These are phyloP conservation scores for Pelargonium citronellum DNA, from an alignment of 441 rosid species.

Conservation along the genomic window DNA sequence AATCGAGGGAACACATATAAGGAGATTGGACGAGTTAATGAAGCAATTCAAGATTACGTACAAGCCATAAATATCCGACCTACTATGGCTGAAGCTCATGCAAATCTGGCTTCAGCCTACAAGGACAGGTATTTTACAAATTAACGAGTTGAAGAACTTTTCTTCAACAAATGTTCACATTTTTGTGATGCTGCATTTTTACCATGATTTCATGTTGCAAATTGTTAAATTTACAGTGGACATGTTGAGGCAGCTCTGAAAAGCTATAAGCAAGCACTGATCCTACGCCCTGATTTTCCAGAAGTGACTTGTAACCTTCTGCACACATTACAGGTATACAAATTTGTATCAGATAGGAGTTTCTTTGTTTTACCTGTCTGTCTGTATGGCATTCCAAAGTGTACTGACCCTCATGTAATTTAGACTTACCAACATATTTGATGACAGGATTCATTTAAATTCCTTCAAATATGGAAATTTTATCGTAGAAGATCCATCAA, in stretches of 20 bases:
- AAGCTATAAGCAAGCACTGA: slow-evolving; percentile 87
- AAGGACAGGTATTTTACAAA: slow-evolving; percentile 69
- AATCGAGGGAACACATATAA: slow-evolving; percentile 95
- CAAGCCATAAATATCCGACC: slow-evolving; percentile 83
- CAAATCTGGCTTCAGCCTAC: slow-evolving; percentile 95
- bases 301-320: slow-evolving; percentile 98
- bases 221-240: slow-evolving; percentile 45
- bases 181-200: not conserved
- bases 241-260: slow-evolving; percentile 88
- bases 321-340: slow-evolving; percentile 81
- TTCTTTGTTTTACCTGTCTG: not conserved
- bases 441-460: not conserved
- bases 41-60: slow-evolving; percentile 89
- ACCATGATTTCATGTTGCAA: not conserved
- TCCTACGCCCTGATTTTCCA: slow-evolving; percentile 81
- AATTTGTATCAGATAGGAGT: not conserved
- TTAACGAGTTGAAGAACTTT: not conserved
- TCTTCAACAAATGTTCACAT: not conserved
- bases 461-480: not conserved
- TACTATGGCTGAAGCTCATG: slow-evolving; percentile 98
- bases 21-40: slow-evolving; percentile 91
- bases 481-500: not conserved
- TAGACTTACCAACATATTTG: too few relatives aligned
- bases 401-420: not conserved
- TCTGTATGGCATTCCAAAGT: not conserved